These are phyloP conservation scores for Cyberlindnera mycetangii DNA, from an alignment of 805 yeast species.

Conservation along the genomic window DNA sequence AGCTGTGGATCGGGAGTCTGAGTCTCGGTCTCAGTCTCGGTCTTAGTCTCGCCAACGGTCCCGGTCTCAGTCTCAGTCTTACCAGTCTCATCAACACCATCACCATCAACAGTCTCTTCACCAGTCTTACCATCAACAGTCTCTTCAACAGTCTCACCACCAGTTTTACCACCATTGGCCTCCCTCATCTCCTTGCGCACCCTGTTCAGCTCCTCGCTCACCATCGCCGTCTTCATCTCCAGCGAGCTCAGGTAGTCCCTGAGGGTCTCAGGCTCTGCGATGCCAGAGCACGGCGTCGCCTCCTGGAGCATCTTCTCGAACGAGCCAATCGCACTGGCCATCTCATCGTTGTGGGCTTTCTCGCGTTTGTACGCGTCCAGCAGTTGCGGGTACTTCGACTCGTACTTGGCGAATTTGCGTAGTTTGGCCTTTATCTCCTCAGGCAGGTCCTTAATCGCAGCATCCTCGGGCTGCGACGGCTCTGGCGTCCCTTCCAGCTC, in stretches of 20 bases:
- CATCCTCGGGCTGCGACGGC: slow-evolving; percentile 4
- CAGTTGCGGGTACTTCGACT: slow-evolving; percentile 82
- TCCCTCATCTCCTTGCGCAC: slow-evolving; percentile 18
- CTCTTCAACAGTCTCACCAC: slow-evolving; percentile 4
- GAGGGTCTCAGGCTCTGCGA: slow-evolving; percentile 68
- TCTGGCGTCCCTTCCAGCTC: slow-evolving; percentile 21
- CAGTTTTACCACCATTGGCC: slow-evolving; percentile 10
- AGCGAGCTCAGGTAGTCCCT: slow-evolving; percentile 67
- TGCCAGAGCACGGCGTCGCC: slow-evolving; percentile 73
- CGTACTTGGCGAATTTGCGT: slow-evolving; percentile 79
- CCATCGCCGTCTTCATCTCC: slow-evolving; percentile 54
- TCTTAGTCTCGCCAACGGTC: not conserved
- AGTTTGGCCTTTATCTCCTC: slow-evolving; percentile 58
- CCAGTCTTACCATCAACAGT: slow-evolving; percentile 11
- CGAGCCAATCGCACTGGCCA: slow-evolving; percentile 31
- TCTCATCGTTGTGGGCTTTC: slow-evolving; percentile 44
- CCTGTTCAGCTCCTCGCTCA: slow-evolving; percentile 61
- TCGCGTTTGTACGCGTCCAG: slow-evolving; percentile 84
- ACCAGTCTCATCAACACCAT: not conserved
- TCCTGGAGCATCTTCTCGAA: slow-evolving; percentile 76
- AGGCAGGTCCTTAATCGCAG: slow-evolving; percentile 35
- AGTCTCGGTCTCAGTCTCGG: slow-evolving; percentile 6
- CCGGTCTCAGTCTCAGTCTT: not conserved
- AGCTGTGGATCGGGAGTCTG: too few species aligned
- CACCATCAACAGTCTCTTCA: not conserved